Base-by-base conservation (phyloP, 192 early-diverging fungal genomes). In the Coemansia pectinata region DNA sequence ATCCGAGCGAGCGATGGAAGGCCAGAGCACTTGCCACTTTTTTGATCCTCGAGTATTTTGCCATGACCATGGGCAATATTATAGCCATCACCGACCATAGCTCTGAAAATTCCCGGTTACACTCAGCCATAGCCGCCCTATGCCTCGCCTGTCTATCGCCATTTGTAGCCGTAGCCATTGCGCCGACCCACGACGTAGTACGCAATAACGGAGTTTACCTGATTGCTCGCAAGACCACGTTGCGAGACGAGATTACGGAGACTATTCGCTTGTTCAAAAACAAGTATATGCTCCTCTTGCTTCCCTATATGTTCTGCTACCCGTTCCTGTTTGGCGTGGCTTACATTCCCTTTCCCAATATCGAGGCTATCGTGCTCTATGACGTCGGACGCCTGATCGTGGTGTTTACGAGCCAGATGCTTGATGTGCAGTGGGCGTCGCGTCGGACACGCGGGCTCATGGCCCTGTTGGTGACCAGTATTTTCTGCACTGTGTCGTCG, bases 1-100 rank as follows among this genome's bases (percentile, higher is more conserved):
- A 79, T 48, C 73, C 78, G 5, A 70, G 72, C 47, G 78, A 79
- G 31, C 41, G 62, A 31, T 79, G 78, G 78, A 79, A 74, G 60
- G 65, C 78, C 1, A 61, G 78, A 0, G 64, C 72, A 11, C 62
- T 79, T 10, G 69, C 69, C 0, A 25, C 64, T 0, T 79, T 71
- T 21, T 53, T 79, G 19, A 59, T 79, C 17, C 45, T 70, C 15
- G 72, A 74, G 62, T 67, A 79, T 21, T 50, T 74, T 41, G 63
- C 78, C 2, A 70, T 74, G 38, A 74, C 78, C 7, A 66, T 79
- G 48, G 73, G 78, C 38, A 69, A 79, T 25, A 29, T 79, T 11
- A 57, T 79, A 3, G 73, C 73, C 3, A 39, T 74, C 4, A 48
- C 65, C 4, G n/a, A 67, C 25, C 61, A 62, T 9, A 69, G 61